Conservation (phyloP, 2,329 filamentous ascomycete species). For the Colletotrichum musicola region DNA sequence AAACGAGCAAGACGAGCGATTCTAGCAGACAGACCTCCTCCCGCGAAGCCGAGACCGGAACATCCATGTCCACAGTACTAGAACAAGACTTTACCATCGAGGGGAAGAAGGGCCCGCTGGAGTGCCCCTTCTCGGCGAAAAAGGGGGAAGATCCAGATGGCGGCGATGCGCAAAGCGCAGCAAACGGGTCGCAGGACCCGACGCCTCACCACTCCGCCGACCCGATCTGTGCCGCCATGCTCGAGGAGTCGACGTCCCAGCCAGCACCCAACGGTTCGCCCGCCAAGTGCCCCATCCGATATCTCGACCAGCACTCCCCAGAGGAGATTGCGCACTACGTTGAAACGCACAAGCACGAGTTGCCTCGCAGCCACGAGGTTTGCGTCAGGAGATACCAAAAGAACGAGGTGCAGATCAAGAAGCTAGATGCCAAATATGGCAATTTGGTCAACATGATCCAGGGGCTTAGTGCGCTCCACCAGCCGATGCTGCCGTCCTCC, state of each 20-base stretch:
- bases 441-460: conserved; percentile 95
- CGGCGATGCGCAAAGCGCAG: conserved; percentile 19
- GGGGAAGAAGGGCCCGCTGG: conserved; percentile 82
- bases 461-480: conserved; percentile 87
- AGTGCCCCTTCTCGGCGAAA: conserved; percentile 80
- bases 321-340: conserved; percentile 95
- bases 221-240: conserved; percentile 75
- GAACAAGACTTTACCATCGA: conserved; percentile 93
- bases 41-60: conserved; percentile 58
- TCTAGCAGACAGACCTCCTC: conserved; percentile 64
- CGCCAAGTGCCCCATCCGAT: conserved; percentile 89
- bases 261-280: conserved; percentile 63
- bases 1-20: conserved; percentile 63
- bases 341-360: conserved; percentile 93
- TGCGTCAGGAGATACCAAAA: conserved; percentile 91
- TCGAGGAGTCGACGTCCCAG: conserved; percentile 69
- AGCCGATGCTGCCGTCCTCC: conserved; percentile 81
- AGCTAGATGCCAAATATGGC: conserved; percentile 94
- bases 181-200: conserved; percentile 47
- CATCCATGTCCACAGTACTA: conserved; percentile 74
- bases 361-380: conserved; percentile 92
- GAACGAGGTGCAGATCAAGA: conserved; percentile 85
- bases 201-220: conserved; percentile 65
- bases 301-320: conserved; percentile 90
- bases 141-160: conserved; percentile 33